Percentiles rank a stretch among this genome's conserved stretches.
These are phyloP conservation scores for Aspergillus uvarum DNA, from an alignment of 2,329 filamentous ascomycete genomes.

Conservation along the genomic window DNA sequence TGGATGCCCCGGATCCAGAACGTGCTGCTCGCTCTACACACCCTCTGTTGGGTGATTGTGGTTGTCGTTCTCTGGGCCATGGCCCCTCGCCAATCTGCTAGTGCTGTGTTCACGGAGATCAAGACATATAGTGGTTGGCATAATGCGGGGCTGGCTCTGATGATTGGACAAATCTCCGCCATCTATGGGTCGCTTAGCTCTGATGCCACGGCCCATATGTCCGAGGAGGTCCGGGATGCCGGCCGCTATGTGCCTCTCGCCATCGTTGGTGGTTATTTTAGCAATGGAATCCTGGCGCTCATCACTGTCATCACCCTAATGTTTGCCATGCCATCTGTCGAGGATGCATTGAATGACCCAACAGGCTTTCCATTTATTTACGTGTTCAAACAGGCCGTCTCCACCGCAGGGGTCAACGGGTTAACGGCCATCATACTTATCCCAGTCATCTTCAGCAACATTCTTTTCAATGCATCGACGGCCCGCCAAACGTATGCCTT, in stretches of 20 bases:
- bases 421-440: conserved; percentile 45
- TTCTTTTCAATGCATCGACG: conserved; percentile 42
- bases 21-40: conserved; percentile 38
- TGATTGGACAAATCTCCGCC: conserved; percentile 40
- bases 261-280: conserved; percentile 47
- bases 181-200: conserved; percentile 34
- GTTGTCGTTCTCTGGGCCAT: conserved; percentile 35
- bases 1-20: conserved; percentile 41
- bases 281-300: conserved; percentile 47
- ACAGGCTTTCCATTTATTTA: conserved; percentile 51
- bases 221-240: conserved; percentile 52
- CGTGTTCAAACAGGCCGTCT: conserved; percentile 41
- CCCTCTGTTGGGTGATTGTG: conserved; percentile 38
- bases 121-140: conserved; percentile 42
- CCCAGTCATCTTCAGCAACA: conserved; percentile 40
- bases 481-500: conserved; percentile 46
- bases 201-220: conserved; percentile 39
- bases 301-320: conserved; percentile 48
- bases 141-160: conserved; percentile 33
- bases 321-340: conserved; percentile 34
- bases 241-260: conserved; percentile 47
- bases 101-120: conserved; percentile 39
- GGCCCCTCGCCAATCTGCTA: conserved; percentile 29
- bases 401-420: conserved; percentile 26
- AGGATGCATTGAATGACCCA: conserved; percentile 38